A percentile compares a stretch with the other conserved stretches of the same genome.
These are phyloP conservation scores for Pythium aristosporum DNA, from an alignment of 352 stramenopile genomes.

Conservation along the genomic window DNA sequence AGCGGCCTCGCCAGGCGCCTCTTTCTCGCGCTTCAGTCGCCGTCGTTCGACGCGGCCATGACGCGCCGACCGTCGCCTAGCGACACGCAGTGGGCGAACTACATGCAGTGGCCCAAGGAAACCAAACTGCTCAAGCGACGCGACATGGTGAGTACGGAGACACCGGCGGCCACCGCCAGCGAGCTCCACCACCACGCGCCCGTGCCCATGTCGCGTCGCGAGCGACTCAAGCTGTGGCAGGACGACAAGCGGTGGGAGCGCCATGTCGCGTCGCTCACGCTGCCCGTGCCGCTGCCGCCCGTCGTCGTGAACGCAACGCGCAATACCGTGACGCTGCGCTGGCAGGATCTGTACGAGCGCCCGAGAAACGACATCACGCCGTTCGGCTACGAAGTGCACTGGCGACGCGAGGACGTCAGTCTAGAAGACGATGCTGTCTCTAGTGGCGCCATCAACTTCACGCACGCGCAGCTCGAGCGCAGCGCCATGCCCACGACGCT, in stretches of 20 bases:
- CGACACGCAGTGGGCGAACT: slow-evolving; percentile 49
- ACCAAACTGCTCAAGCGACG: slow-evolving; percentile 36
- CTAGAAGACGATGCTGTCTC: background rate
- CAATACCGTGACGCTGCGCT: slow-evolving; percentile 48
- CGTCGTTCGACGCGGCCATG: slow-evolving; percentile 62
- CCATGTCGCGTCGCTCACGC: slow-evolving; percentile 60
- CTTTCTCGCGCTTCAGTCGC: slow-evolving; percentile 46
- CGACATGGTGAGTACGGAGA: slow-evolving; percentile 22
- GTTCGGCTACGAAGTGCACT: slow-evolving; percentile 70
- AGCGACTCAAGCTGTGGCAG: slow-evolving; percentile 80
- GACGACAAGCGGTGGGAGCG: slow-evolving; percentile 73
- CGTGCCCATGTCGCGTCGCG: slow-evolving; percentile 53
- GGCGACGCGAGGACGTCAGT: slow-evolving; percentile 30
- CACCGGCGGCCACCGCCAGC: background rate
- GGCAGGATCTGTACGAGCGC: slow-evolving; percentile 73
- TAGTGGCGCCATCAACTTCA: slow-evolving; percentile 46
- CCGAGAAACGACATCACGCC: slow-evolving; percentile 60
- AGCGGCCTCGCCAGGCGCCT: slow-evolving; percentile 32
- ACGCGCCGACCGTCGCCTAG: slow-evolving; percentile 33
- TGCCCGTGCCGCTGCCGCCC: slow-evolving; percentile 61
- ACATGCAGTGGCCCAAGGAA: slow-evolving; percentile 65
- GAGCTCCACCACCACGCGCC: background rate
- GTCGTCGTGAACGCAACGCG: slow-evolving; percentile 63
- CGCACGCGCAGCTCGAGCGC: slow-evolving; percentile 44
- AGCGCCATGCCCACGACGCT: slow-evolving; percentile 60